Base-by-base conservation (phyloP, 2,329 filamentous ascomycete genomes). In the Colletotrichum sublineola region DNA sequence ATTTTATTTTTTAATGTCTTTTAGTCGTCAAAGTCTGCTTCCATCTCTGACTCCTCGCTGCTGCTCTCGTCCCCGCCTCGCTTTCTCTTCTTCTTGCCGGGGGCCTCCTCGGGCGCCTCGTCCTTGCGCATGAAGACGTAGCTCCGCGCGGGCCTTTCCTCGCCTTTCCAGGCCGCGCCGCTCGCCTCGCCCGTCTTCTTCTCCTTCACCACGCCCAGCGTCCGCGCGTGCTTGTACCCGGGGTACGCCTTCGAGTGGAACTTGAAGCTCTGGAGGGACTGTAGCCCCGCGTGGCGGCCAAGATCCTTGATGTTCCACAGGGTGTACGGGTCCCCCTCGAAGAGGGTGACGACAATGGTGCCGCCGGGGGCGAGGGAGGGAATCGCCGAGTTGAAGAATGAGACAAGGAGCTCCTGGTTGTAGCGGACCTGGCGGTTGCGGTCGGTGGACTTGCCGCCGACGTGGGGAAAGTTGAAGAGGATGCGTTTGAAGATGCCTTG, bases 381-480 rank as follows among this genome's bases (percentile, higher is more conserved):
- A 31, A 86, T 81, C 1, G 88, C 86, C 67, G 85, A 82, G 72
- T 81, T 80, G 83, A 94, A 94, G 83, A 94, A 94, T 55, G 86
- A 84, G 18, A 93, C 91, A 46, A 94, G 86, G 63, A 94, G 86
- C 78, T 93, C 90, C 82, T 97, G 95, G 84, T 99, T 98, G 81
- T 94, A 90, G 68, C 96, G 91, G 18, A 98, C 95, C 83, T 99
- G 96, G 46, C 96, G 88, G 84, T 98, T 98, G 68, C 98, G 93
- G 84, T 98, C 95, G 76, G 93, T 98, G 75, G 90, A 93, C 78
- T 97, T 92, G 57, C 96, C 96, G 75, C 96, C 96, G 4, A 97
- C 93, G 84, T 99, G 96, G 46, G 96, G 96, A 82, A 99, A 99
- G 86, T 98, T 97, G 89, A 98, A 99, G 75, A 96, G 87, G 74